Conservation (phyloP, 768 basidiomycete genomes). For the Rhizopogon sp. region DNA sequence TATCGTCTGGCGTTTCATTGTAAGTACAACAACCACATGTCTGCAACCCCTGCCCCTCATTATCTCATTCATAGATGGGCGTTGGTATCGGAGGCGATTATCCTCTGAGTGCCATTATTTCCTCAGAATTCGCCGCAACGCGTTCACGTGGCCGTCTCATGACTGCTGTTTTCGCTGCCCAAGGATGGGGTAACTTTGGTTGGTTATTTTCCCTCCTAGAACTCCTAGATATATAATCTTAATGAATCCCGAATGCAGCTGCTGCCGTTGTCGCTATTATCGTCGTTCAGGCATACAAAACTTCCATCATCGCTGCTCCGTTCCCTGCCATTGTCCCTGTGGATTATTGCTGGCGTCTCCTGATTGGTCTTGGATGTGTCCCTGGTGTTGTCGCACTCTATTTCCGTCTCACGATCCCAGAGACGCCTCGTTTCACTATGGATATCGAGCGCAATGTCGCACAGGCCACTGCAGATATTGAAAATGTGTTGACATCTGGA, state of each 20-base stretch:
- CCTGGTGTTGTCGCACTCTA: slow-evolving; percentile 80
- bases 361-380: slow-evolving; percentile 84
- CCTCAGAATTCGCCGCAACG: slow-evolving; percentile 83
- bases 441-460: slow-evolving; percentile 81
- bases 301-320: slow-evolving; percentile 41
- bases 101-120: slow-evolving; percentile 79
- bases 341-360: slow-evolving; percentile 80
- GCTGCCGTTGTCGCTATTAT: slow-evolving; percentile 66
- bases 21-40: slow-evolving; percentile 18
- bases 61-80: slow-evolving; percentile 44
- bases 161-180: slow-evolving; percentile 81
- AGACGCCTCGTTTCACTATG: slow-evolving; percentile 90
- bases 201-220: background rate
- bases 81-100: slow-evolving; percentile 90
- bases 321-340: slow-evolving; percentile 41
- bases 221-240: background rate
- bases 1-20: slow-evolving; percentile 80
- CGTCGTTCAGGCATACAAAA: slow-evolving; percentile 65
- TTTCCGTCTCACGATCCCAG: slow-evolving; percentile 91
- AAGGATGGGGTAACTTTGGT: slow-evolving; percentile 87
- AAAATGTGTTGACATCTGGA: slow-evolving; percentile 54
- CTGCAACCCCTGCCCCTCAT: background rate
- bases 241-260: slow-evolving; percentile 26
- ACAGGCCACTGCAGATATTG: slow-evolving; percentile 71
- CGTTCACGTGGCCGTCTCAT: slow-evolving; percentile 79